These are phyloP conservation scores for Ulota crispa DNA, from an alignment of 225 moss, liverwort and hornwort species.

Conservation along the genomic window DNA sequence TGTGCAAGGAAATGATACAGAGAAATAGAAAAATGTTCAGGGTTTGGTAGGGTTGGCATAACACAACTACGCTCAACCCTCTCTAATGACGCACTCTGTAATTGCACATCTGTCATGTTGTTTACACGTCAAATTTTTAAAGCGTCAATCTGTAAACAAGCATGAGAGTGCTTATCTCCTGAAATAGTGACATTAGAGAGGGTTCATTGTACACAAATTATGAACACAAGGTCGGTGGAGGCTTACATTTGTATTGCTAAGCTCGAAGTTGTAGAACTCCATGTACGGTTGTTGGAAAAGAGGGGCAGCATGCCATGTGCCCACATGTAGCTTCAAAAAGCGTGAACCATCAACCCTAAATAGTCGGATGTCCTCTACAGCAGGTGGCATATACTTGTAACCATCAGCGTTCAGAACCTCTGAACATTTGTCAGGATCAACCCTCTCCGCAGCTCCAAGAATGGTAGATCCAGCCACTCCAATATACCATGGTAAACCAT, in stretches of 20 bases:
- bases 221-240: not conserved
- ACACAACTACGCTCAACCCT: not conserved
- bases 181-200: not conserved
- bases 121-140: not conserved
- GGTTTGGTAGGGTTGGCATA: not conserved
- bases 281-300: slow-evolving; percentile 56
- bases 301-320: slow-evolving; percentile 91
- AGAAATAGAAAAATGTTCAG: not conserved
- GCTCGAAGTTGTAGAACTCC: slow-evolving; percentile 89
- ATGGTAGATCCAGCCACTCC: slow-evolving; percentile 51
- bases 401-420: slow-evolving; percentile 47
- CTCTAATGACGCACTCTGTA: not conserved
- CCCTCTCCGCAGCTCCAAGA: slow-evolving; percentile 24
- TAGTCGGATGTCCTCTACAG: slow-evolving; percentile 58
- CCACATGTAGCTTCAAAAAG: slow-evolving; percentile 74
- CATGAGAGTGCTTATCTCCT: not conserved
- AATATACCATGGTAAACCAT: slow-evolving; percentile 63
- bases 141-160: not conserved
- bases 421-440: not conserved
- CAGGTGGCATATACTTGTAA: slow-evolving; percentile 57
- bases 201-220: not conserved
- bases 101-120: not conserved
- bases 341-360: slow-evolving; percentile 70
- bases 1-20: not conserved
- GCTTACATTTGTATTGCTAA: slow-evolving; percentile 84